Conservation (phyloP, 345 rosid genomes). For the Pugionium dolabratum region DNA sequence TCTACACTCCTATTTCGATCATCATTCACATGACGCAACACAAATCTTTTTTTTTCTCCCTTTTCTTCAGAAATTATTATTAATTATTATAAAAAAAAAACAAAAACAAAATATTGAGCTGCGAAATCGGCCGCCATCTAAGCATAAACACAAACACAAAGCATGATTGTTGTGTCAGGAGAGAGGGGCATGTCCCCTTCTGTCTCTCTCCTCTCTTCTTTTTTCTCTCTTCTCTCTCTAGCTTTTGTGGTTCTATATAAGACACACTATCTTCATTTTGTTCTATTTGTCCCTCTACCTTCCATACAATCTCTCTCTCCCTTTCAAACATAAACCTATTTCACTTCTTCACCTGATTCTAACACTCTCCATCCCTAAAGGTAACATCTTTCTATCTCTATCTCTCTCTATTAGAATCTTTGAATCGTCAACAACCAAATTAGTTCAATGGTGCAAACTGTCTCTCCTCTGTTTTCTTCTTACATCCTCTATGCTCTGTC, state of each 20-base stretch:
- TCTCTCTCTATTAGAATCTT: conserved; percentile 21
- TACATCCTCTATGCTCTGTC: conserved; percentile 7
- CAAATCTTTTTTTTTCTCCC: conserved; percentile 24
- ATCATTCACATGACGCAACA: conserved; percentile 71
- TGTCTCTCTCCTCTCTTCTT: not conserved
- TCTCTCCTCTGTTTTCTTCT: not conserved
- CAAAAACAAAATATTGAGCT: conserved; percentile 46
- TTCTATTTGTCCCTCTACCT: conserved; percentile 56
- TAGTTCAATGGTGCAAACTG: conserved; percentile 10
- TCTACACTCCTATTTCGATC: conserved; percentile 28
- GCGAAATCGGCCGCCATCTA: conserved; percentile 90
- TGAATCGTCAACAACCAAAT: not conserved
- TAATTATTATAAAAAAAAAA: conserved; percentile 23
- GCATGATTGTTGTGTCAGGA: conserved; percentile 94
- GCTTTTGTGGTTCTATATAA: conserved; percentile 58
- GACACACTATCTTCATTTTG: conserved; percentile 38
- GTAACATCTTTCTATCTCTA: conserved; percentile 20
- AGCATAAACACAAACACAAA: conserved; percentile 58
- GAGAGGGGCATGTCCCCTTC: conserved; percentile 52
- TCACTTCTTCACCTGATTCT: conserved; percentile 48
- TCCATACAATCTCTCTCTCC: conserved; percentile 20
- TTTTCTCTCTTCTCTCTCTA: conserved; percentile 21
- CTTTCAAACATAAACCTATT: conserved; percentile 42
- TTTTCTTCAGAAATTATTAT: conserved; percentile 42
- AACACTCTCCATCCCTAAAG: conserved; percentile 19